phyloP scores from a whole-genome alignment of 768 basidiomycete species.

The Pleurotus pulmonarius region DNA sequence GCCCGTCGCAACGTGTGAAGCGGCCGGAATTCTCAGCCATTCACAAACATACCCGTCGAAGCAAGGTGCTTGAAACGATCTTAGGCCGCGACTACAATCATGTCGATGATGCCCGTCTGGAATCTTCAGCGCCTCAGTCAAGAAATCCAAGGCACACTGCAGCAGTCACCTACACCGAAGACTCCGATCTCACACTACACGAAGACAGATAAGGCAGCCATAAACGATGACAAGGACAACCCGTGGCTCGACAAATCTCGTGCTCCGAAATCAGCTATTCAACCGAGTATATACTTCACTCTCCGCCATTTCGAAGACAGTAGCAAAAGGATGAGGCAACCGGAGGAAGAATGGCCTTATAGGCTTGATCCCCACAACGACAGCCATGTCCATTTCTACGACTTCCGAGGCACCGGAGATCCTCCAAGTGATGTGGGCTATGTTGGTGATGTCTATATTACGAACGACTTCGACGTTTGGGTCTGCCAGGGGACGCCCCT shows the following conservation, averaged over 20 bases:
- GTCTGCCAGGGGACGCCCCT: neutral
- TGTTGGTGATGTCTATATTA: constrained; percentile 1
- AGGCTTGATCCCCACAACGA: neutral
- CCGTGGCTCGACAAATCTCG: constrained; percentile 9
- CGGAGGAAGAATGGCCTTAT: neutral
- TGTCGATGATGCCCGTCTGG: no score
- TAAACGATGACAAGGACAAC: neutral
- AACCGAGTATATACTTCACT: neutral
- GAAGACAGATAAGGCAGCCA: no score
- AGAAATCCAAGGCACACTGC: no score
- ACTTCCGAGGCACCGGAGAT: neutral
- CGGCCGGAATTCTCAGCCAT: no score
- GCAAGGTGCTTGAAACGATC: no score
- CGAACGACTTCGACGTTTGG: neutral
- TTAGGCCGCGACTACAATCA: no score
- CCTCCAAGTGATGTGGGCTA: neutral
- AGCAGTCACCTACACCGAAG: no score
- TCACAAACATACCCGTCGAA: no score
- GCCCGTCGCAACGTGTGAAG: no score
- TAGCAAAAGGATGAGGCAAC: neutral
- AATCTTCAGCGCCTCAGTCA: no score
- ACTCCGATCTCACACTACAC: no score
- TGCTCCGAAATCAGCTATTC: neutral
- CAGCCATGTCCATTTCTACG: neutral
- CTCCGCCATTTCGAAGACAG: constrained; percentile 6